A percentile compares a stretch with the other conserved stretches of the same genome.
phyloP scores from a whole-genome alignment of 1,284 basidiomycete species.

The Agroathelia rolfsii region DNA sequence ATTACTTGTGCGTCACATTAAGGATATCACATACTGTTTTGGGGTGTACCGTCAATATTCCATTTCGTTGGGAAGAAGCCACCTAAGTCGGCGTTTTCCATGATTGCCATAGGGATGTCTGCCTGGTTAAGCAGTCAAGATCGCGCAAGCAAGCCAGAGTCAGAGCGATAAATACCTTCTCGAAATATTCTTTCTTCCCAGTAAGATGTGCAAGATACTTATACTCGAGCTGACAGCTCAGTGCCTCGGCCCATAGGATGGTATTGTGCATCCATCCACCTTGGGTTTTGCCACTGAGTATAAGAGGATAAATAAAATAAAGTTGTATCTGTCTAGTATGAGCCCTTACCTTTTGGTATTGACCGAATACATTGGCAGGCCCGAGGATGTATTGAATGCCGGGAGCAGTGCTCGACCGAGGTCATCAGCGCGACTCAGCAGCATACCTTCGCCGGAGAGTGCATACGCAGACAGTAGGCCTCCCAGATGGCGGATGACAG shows the following conservation, averaged over 20 bases:
- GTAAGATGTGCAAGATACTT: slow-evolving; percentile 57
- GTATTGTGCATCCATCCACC: slow-evolving; percentile 24
- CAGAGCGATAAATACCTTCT: slow-evolving; percentile 27
- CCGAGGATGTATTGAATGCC: slow-evolving; percentile 39
- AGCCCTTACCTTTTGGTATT: slow-evolving; percentile 28
- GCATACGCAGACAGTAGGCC: slow-evolving; percentile 65
- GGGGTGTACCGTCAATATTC: slow-evolving; percentile 27
- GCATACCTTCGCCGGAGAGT: slow-evolving; percentile 43
- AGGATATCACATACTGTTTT: slow-evolving; percentile 22
- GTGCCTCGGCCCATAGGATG: slow-evolving; percentile 35
- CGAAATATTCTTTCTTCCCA: slow-evolving; percentile 40
- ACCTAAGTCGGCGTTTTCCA: slow-evolving; percentile 28
- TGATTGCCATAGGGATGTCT: slow-evolving; percentile 37
- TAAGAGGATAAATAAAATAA: slow-evolving; percentile 4
- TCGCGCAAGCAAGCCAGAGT: neutral
- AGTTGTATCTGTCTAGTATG: neutral
- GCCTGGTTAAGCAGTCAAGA: slow-evolving; percentile 19
- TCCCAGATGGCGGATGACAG: slow-evolving; percentile 67
- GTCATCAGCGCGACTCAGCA: slow-evolving; percentile 41
- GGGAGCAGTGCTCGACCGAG: slow-evolving; percentile 39
- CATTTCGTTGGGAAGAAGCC: slow-evolving; percentile 36
- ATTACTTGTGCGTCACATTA: neutral
- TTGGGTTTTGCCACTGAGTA: slow-evolving; percentile 22
- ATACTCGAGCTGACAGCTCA: slow-evolving; percentile 53
- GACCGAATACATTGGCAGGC: slow-evolving; percentile 39